These are phyloP conservation scores for Phlyctochytrium arcticum DNA, from an alignment of 192 early-diverging fungal species.

Conservation along the genomic window DNA sequence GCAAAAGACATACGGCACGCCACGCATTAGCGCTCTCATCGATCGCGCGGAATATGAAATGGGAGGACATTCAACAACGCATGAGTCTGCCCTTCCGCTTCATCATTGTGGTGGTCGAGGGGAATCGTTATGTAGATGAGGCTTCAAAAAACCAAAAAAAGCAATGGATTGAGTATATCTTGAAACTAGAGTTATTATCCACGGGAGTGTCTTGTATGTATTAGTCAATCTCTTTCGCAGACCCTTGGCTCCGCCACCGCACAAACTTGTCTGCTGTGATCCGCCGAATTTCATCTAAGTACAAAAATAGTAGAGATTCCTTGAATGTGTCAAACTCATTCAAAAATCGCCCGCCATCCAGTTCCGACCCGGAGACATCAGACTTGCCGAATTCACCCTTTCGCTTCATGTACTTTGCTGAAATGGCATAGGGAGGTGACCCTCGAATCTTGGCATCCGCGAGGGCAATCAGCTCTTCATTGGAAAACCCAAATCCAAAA, in stretches of 20 bases:
- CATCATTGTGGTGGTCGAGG: too few species aligned
- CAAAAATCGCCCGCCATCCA: not conserved
- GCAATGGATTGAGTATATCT: too few species aligned
- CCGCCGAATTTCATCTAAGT: conserved; percentile 13
- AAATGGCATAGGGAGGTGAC: conserved; percentile 43
- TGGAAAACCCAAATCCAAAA: conserved; percentile 49
- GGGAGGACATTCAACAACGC: too few species aligned
- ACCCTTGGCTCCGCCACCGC: conserved; percentile 10
- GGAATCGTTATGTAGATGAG: too few species aligned
- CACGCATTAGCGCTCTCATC: too few species aligned
- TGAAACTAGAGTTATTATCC: not conserved
- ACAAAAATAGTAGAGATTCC: conserved; percentile 3
- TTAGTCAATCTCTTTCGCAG: conserved; percentile 3
- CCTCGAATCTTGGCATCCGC: conserved; percentile 26
- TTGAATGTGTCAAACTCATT: conserved; percentile 44
- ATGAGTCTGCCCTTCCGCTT: too few species aligned
- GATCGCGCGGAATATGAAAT: too few species aligned
- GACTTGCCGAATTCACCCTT: not conserved
- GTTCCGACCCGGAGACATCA: not conserved
- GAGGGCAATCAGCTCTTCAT: conserved; percentile 42
- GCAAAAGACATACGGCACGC: too few species aligned
- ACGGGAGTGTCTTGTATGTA: not conserved
- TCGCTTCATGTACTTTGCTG: conserved; percentile 9
- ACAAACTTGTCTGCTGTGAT: conserved; percentile 20
- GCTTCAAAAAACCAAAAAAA: too few species aligned